Percentiles rank a stretch among this genome's conserved stretches.
These are phyloP conservation scores for Nicotiana paniculata DNA, from an alignment of 257 asterid genomes.

Conservation along the genomic window DNA sequence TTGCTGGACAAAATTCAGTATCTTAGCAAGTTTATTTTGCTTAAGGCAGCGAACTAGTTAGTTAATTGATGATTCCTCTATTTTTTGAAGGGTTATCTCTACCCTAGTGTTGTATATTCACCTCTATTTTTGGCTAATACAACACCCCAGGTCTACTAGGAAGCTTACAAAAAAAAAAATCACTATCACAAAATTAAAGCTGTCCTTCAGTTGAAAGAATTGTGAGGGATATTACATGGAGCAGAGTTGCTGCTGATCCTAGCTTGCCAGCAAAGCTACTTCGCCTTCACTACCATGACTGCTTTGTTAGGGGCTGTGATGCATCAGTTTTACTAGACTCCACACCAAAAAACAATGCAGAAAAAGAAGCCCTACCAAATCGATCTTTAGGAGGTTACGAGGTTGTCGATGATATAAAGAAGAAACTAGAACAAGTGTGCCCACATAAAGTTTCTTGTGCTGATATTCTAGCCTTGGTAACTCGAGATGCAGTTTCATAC, in stretches of 20 bases:
- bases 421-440: constrained; percentile 25
- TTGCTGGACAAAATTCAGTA: no score
- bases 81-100: no score
- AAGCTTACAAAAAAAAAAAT: background rate
- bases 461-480: constrained; percentile 39
- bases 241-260: constrained; percentile 26
- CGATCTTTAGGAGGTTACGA: constrained; percentile 35
- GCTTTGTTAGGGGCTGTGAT: constrained; percentile 52
- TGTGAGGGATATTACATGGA: constrained; percentile 26
- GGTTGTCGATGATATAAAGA: constrained; percentile 36
- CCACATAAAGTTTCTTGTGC: constrained; percentile 49
- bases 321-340: constrained; percentile 36
- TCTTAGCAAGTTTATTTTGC: no score
- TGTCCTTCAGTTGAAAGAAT: constrained; percentile 34
- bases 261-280: constrained; percentile 38
- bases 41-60: no score
- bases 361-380: constrained; percentile 37
- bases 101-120: no score
- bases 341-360: constrained; percentile 25
- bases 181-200: constrained; percentile 19
- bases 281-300: constrained; percentile 50
- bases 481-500: constrained; percentile 40
- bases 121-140: no score
- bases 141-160: no score
- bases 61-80: no score